Conservation (phyloP, 345 rosid genomes). For the Brassica juncea region DNA sequence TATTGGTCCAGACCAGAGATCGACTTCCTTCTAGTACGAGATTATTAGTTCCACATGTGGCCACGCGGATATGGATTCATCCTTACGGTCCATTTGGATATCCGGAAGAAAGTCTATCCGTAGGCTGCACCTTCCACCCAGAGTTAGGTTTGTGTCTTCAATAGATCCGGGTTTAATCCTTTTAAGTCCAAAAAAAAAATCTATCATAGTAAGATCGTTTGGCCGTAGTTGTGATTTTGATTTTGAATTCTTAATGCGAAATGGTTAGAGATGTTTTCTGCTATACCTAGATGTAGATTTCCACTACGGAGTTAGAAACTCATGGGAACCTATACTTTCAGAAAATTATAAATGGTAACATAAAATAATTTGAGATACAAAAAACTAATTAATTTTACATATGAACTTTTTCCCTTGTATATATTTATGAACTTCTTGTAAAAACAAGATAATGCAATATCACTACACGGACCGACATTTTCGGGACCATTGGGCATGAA, state of each 20-base stretch:
- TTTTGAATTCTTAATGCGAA: background rate
- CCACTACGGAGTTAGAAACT: background rate
- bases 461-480: slow-evolving; percentile 27
- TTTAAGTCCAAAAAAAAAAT: no score
- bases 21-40: no score
- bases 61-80: no score
- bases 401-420: background rate
- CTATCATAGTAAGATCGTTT: background rate
- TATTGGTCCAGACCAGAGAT: no score
- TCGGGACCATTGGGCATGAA: slow-evolving; percentile 23
- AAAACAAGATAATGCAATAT: background rate
- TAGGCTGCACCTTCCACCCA: no score
- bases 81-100: no score
- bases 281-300: background rate
- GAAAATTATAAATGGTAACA: background rate
- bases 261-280: background rate
- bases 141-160: no score
- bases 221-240: background rate
- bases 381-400: background rate
- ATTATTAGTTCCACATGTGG: no score
- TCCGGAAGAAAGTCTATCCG: no score
- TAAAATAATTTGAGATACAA: background rate
- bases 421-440: background rate
- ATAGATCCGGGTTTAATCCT: no score
- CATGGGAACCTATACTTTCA: background rate